These are phyloP conservation scores for Clonostachys rosea DNA, from an alignment of 2,329 filamentous ascomycete species.

Conservation along the genomic window DNA sequence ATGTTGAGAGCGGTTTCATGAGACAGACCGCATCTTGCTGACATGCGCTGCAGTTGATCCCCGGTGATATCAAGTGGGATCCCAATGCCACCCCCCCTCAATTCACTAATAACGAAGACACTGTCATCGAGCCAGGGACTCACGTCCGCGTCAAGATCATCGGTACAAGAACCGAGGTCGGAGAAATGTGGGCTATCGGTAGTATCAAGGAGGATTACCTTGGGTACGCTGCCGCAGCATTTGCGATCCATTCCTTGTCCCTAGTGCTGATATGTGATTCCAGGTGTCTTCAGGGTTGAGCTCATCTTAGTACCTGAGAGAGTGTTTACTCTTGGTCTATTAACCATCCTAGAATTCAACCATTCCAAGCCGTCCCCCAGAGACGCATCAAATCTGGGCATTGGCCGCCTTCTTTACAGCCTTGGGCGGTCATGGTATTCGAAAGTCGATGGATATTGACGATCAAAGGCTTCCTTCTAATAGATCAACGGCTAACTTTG, in stretches of 20 bases:
- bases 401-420: too few relatives aligned
- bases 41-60: slow-evolving; percentile 65
- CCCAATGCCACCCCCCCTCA: slow-evolving; percentile 94
- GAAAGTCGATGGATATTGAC: too few relatives aligned
- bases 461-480: too few relatives aligned
- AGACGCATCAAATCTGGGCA: too few relatives aligned
- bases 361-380: too few relatives aligned
- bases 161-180: slow-evolving; percentile 88
- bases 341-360: too few relatives aligned
- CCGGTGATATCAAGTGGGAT: slow-evolving; percentile 88
- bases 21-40: not conserved
- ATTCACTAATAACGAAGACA: slow-evolving; percentile 92
- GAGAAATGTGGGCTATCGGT: slow-evolving; percentile 93
- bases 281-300: not conserved
- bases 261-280: not conserved
- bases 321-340: too few relatives aligned
- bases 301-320: too few relatives aligned
- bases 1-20: slow-evolving; percentile 26
- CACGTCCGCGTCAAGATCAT: slow-evolving; percentile 93
- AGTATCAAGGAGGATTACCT: slow-evolving; percentile 87
- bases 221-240: slow-evolving; percentile 39
- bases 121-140: slow-evolving; percentile 88
- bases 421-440: too few relatives aligned
- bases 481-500: too few relatives aligned
- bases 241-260: too few relatives aligned